A percentile compares a stretch with the other conserved stretches of the same genome.
phyloP scores from a whole-genome alignment of 495 filamentous ascomycete species.

The Tuber calosporum region DNA sequence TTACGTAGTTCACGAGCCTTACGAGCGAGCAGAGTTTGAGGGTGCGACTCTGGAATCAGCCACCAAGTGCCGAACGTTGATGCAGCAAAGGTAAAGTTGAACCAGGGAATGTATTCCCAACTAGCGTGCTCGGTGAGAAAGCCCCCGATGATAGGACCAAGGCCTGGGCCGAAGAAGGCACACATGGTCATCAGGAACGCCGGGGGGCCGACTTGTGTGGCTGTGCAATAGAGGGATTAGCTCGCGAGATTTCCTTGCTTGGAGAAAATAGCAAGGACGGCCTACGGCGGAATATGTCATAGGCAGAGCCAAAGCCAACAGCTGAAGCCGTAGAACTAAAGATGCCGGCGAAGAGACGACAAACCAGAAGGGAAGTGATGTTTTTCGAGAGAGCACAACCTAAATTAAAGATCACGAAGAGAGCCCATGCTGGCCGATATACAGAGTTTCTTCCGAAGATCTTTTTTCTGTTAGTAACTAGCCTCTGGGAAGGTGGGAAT shows the following conservation, averaged over 20 bases:
- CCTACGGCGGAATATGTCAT: slow-evolving; percentile 37
- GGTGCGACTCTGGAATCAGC: slow-evolving; percentile 74
- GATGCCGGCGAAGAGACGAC: slow-evolving; percentile 68
- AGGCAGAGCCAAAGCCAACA: slow-evolving; percentile 76
- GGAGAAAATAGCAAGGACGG: no score
- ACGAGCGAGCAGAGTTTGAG: slow-evolving; percentile 63
- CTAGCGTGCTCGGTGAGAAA: slow-evolving; percentile 62
- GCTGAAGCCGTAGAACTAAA: slow-evolving; percentile 50
- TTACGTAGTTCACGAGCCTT: slow-evolving; percentile 73
- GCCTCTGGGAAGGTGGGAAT: background rate
- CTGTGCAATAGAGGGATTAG: slow-evolving; percentile 46
- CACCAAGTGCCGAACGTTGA: slow-evolving; percentile 60
- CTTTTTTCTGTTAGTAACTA: slow-evolving; percentile 40
- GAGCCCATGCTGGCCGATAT: slow-evolving; percentile 64
- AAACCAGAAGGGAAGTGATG: slow-evolving; percentile 69
- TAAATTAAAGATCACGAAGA: slow-evolving; percentile 67
- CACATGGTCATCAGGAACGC: slow-evolving; percentile 62
- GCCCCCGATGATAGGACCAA: slow-evolving; percentile 70
- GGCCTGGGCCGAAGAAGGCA: slow-evolving; percentile 59
- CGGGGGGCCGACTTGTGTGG: slow-evolving; percentile 60
- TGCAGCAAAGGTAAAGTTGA: slow-evolving; percentile 63
- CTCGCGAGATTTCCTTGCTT: background rate
- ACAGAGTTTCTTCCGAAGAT: slow-evolving; percentile 69
- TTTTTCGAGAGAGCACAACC: slow-evolving; percentile 64
- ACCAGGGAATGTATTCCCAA: slow-evolving; percentile 43